Percentiles rank a stretch among this genome's conserved stretches.
phyloP scores from a whole-genome alignment of 2,329 filamentous ascomycete species.

The Fusarium coicis region DNA sequence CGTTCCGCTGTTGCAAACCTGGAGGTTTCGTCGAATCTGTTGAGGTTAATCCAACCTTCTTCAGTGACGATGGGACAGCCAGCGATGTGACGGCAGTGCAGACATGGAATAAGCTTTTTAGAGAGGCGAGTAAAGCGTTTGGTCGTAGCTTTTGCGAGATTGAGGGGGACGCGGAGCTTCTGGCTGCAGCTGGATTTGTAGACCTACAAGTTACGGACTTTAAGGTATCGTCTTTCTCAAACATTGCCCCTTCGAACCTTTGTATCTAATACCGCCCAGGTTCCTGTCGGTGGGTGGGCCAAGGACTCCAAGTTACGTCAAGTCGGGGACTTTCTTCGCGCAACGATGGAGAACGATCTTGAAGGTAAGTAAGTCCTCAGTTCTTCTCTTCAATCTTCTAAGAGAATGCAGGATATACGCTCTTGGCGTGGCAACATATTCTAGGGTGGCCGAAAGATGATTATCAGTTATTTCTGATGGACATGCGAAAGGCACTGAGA shows the following conservation, averaged over 20 bases:
- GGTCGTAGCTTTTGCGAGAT: not conserved
- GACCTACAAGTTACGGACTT: conserved; percentile 3
- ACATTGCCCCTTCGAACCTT: fast-evolving
- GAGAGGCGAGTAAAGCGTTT: not conserved
- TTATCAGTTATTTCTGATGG: conserved; percentile 6
- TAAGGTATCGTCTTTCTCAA: not conserved
- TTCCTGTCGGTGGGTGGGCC: conserved; percentile 10
- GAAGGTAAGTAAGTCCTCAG: not conserved
- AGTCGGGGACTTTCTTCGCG: conserved; percentile 7
- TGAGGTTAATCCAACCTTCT: not conserved
- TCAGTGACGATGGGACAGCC: not conserved
- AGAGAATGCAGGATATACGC: not conserved
- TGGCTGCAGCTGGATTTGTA: not conserved
- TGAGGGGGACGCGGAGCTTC: not conserved
- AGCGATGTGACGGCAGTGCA: not conserved
- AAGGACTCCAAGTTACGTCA: conserved; percentile 7
- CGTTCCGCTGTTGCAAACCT: not conserved
- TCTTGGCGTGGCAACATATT: not conserved
- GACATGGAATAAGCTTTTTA: not conserved
- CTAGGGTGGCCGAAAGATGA: conserved; percentile 6
- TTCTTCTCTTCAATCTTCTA: too few relatives aligned
- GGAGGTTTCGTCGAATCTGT: not conserved
- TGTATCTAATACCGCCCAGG: not conserved
- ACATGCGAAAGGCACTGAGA: conserved; percentile 3
- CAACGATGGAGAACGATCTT: conserved; percentile 21